phyloP scores from a whole-genome alignment of 768 basidiomycete species.

The Hortiboletus campestris region DNA sequence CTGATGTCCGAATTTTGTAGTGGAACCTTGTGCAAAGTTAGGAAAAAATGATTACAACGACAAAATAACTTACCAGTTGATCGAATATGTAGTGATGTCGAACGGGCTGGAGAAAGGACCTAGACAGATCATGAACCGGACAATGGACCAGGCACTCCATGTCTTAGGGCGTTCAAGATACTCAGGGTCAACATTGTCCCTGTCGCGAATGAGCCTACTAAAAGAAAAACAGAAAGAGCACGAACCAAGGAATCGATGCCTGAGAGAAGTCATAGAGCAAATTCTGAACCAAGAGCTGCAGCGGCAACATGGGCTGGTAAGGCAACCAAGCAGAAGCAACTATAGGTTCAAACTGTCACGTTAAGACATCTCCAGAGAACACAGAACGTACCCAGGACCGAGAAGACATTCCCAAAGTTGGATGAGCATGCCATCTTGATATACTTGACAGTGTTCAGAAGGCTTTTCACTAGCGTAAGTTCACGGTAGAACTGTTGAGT shows the following conservation, averaged over 20 bases:
- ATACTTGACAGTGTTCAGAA: slow-evolving; percentile 37
- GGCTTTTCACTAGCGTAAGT: slow-evolving; percentile 23
- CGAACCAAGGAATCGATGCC: slow-evolving; percentile 36
- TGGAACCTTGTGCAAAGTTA: slow-evolving; percentile 25
- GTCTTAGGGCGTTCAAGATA: slow-evolving; percentile 32
- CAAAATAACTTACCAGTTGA: slow-evolving; percentile 30
- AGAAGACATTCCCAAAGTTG: slow-evolving; percentile 36
- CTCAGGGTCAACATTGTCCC: slow-evolving; percentile 40
- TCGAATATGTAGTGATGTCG: slow-evolving; percentile 30
- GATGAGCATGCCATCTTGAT: slow-evolving; percentile 40
- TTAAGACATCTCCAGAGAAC: background rate
- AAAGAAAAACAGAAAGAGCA: background rate
- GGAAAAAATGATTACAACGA: background rate
- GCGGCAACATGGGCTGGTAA: slow-evolving; percentile 36
- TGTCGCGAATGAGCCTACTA: slow-evolving; percentile 10
- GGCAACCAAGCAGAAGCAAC: slow-evolving; percentile 39
- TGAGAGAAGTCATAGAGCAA: slow-evolving; percentile 38
- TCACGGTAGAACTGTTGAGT: background rate
- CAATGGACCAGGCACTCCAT: slow-evolving; percentile 35
- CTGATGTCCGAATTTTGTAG: slow-evolving; percentile 26
- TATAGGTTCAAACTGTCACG: slow-evolving; percentile 3
- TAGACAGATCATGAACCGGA: slow-evolving; percentile 36
- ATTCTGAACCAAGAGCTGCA: slow-evolving; percentile 34
- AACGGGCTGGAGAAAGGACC: slow-evolving; percentile 38
- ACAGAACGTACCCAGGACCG: slow-evolving; percentile 26